Conservation (phyloP, 1,284 basidiomycete genomes). For the Grifola frondosa region DNA sequence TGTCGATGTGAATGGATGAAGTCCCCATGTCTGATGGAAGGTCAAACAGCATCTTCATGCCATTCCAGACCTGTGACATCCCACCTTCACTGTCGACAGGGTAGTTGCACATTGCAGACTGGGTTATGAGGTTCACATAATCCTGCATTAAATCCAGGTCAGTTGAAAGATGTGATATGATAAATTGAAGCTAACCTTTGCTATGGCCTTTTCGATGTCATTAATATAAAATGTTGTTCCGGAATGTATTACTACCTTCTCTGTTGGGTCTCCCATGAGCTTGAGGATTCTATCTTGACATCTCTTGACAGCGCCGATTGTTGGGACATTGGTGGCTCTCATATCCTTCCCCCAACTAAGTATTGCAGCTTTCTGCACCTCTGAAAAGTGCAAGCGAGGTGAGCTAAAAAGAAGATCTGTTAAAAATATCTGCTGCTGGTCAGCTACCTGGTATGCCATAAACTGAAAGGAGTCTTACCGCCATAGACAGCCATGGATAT, state of each 20-base stretch:
- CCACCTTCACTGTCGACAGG: conserved; percentile 21
- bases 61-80: conserved; percentile 28
- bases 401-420: conserved; percentile 29
- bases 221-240: conserved; percentile 32
- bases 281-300: conserved; percentile 10
- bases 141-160: conserved; percentile 25
- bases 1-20: conserved; percentile 13
- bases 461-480: conserved; percentile 3
- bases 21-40: conserved; percentile 13
- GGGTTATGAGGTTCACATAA: conserved; percentile 27
- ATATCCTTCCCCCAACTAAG: conserved; percentile 29
- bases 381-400: conserved; percentile 25
- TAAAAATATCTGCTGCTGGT: conserved; percentile 19
- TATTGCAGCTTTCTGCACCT: conserved; percentile 28
- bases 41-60: conserved; percentile 26
- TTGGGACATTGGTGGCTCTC: conserved; percentile 25
- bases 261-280: conserved; percentile 20
- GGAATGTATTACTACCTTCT: conserved; percentile 12
- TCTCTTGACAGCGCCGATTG: conserved; percentile 17
- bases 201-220: conserved; percentile 21
- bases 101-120: conserved; percentile 26
- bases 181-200: conserved; percentile 15
- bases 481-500: conserved; percentile 20
- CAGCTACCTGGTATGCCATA: not conserved
- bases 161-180: not conserved